A percentile compares a stretch with the other conserved stretches of the same genome.
These are phyloP conservation scores for Xylariaceae sp. DNA, from an alignment of 2,329 filamentous ascomycete genomes.

Conservation along the genomic window DNA sequence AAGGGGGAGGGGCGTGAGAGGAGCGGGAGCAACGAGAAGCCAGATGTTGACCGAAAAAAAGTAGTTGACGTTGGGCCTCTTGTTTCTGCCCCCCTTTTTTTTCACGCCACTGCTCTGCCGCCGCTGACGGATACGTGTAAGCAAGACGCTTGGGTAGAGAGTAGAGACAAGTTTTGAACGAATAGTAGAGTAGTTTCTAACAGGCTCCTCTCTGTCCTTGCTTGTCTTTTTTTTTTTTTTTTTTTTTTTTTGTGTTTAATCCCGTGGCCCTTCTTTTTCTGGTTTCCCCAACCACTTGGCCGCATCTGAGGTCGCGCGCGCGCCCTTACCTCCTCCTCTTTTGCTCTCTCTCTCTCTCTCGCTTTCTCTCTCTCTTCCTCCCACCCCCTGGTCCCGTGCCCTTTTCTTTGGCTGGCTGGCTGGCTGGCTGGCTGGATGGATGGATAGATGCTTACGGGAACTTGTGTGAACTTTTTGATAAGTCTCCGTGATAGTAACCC, in stretches of 20 bases:
- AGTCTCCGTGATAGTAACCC: no score
- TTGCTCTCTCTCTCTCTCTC: background rate
- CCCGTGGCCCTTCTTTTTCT: no score
- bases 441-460: background rate
- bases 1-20: background rate
- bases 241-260: background rate
- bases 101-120: background rate
- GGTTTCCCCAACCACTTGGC: constrained; percentile 8
- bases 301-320: constrained; percentile 16
- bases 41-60: constrained; percentile 17
- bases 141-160: background rate
- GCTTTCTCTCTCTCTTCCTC: constrained; percentile 6
- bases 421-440: no score
- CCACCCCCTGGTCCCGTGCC: background rate
- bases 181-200: background rate
- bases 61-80: background rate
- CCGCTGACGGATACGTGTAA: background rate
- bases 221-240: background rate
- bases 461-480: no score
- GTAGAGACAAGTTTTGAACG: background rate
- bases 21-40: constrained; percentile 7
- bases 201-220: background rate
- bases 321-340: background rate
- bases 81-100: background rate
- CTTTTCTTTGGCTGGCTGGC: background rate